These are phyloP conservation scores for Giardia duodenalis DNA, from an alignment of 208 protist species.

Conservation along the genomic window DNA sequence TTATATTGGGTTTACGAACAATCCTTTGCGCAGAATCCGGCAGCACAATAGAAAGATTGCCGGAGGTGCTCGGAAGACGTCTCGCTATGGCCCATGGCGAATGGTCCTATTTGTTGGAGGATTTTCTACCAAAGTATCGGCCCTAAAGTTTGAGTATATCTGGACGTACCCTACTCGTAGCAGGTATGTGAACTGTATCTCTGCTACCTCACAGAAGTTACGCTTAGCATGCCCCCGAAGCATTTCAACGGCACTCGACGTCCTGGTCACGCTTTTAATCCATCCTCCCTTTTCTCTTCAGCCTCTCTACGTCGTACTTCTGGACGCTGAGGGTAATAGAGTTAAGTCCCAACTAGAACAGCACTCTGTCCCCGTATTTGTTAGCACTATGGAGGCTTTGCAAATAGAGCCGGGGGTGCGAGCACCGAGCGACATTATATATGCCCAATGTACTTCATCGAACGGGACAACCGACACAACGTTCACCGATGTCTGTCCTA, in stretches of 20 bases:
- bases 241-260: not conserved
- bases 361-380: too few relatives aligned
- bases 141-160: constrained; percentile 23
- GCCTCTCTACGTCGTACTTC: not conserved
- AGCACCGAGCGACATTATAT: too few relatives aligned
- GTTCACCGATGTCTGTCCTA: too few relatives aligned
- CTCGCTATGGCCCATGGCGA: not conserved
- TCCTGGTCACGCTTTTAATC: not conserved
- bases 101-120: constrained; percentile 14
- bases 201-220: not conserved
- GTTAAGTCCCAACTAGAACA: too few relatives aligned
- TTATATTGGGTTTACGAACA: constrained; percentile 13
- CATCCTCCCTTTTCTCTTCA: not conserved
- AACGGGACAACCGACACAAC: too few relatives aligned
- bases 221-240: not conserved
- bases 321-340: too few relatives aligned
- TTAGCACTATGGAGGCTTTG: too few relatives aligned
- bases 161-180: constrained; percentile 16
- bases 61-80: not conserved
- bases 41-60: constrained; percentile 14
- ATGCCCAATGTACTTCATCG: too few relatives aligned
- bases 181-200: not conserved
- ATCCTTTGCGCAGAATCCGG: not conserved
- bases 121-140: not conserved
- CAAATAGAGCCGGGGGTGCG: too few relatives aligned